Percentiles rank a stretch among this genome's conserved stretches.
Evolutionary conservation across 352 stramenopile genomes (phyloP).

Genomic region (Phytophthora boehmeriae): DNA sequence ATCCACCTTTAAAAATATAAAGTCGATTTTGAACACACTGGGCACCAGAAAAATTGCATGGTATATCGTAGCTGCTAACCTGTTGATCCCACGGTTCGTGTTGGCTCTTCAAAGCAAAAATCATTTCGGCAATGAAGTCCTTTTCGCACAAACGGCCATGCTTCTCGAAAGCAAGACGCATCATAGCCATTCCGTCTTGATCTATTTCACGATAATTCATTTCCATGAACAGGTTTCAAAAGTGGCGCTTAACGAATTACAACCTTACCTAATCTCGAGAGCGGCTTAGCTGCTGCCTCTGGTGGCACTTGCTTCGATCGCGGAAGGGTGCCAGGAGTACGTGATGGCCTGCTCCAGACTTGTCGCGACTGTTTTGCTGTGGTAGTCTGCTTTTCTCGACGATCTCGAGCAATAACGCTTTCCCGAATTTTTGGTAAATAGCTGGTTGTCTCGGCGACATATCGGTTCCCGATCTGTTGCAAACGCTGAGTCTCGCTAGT

Average conservation of each 20-base stretch:
- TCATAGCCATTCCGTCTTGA: constrained; percentile 36
- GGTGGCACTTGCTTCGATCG: background rate
- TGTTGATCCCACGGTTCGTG: constrained; percentile 24
- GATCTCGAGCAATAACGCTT: constrained; percentile 42
- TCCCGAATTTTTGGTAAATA: constrained; percentile 67
- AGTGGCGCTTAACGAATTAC: constrained; percentile 8
- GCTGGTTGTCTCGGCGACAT: constrained; percentile 39
- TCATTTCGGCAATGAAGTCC: constrained; percentile 50
- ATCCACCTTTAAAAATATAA: constrained; percentile 28
- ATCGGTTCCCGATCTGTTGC: constrained; percentile 34
- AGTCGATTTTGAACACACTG: too few relatives aligned
- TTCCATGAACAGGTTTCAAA: background rate
- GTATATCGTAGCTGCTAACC: constrained; percentile 15
- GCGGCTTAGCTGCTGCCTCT: background rate
- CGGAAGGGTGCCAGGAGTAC: background rate
- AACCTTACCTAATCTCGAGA: constrained; percentile 10
- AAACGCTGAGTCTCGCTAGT: constrained; percentile 39
- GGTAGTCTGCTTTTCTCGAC: constrained; percentile 40
- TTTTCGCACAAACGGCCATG: constrained; percentile 39
- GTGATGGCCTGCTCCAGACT: constrained; percentile 5
- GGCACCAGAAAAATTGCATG: background rate
- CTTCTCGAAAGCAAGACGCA: constrained; percentile 46
- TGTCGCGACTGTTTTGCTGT: constrained; percentile 5
- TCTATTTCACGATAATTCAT: constrained; percentile 27
- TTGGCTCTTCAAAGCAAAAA: constrained; percentile 29